A percentile compares a stretch with the other conserved stretches of the same genome.
Conservation (phyloP, 352 stramenopile species). For the Pythium dissimile region DNA sequence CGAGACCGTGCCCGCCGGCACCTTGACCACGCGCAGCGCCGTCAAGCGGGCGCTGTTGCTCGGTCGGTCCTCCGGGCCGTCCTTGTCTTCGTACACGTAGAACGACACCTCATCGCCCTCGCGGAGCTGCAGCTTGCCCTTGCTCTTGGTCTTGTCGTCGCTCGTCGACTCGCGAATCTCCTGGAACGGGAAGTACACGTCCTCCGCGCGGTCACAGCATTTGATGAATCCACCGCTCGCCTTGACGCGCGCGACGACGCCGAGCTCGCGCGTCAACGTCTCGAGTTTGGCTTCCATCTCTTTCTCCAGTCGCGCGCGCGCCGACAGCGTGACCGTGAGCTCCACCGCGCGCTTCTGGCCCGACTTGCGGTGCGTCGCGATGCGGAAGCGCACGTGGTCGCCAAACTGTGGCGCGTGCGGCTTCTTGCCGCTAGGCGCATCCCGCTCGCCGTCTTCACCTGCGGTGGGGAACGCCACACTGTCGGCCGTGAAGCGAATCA, state of each 20-base stretch:
- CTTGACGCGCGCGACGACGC: conserved; percentile 61
- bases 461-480: conserved; percentile 25
- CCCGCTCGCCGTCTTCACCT: conserved; percentile 8
- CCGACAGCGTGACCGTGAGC: conserved; percentile 51
- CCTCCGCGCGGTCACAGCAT: conserved; percentile 60
- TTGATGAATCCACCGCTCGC: conserved; percentile 63
- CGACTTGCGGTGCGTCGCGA: conserved; percentile 67
- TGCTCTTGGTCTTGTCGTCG: conserved; percentile 22
- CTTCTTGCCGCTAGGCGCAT: conserved; percentile 19
- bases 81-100: conserved; percentile 69
- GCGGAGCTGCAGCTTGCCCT: conserved; percentile 27
- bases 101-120: conserved; percentile 79
- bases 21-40: conserved; percentile 63
- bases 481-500: conserved; percentile 57
- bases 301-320: conserved; percentile 58
- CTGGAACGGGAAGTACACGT: conserved; percentile 73
- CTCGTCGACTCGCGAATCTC: conserved; percentile 40
- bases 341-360: conserved; percentile 64
- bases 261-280: conserved; percentile 50
- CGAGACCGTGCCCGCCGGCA: conserved; percentile 48
- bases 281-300: conserved; percentile 65
- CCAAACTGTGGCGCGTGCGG: conserved; percentile 45
- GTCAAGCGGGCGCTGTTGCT: conserved; percentile 32
- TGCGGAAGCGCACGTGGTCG: conserved; percentile 69
- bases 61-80: conserved; percentile 34